Base-by-base conservation (phyloP, 441 rosid species). In the Geranium incanum region DNA sequence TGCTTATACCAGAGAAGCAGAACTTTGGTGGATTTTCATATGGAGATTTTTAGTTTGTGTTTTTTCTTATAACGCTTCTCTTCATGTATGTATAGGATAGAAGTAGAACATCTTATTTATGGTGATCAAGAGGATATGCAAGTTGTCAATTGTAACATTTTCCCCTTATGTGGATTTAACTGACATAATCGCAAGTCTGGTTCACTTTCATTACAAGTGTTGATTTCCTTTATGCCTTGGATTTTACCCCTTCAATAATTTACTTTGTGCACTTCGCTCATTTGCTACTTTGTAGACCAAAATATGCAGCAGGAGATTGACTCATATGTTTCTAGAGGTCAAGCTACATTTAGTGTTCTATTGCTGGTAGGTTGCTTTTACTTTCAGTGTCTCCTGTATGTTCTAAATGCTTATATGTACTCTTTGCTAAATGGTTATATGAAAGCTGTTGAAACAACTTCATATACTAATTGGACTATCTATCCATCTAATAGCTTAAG, bases 281-380 rank as follows among this genome's bases (percentile, higher is more conserved):
- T 72, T n/a, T 19, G 71, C 66, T 75, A 63, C 36, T 78, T 77
- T 81, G 66, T 84, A 92, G 97, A 90, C 76, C 82, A 82, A 72
- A 91, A 89, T 18, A 92, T 95, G 97, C 93, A 92, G 78, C 77
- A 75, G 67, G 89, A 89, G 81, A 92, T 90, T 70, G 86, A 88
- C 72, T 73, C 73, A 0, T 74, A 77, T 72, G 80, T 88, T 37
- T 82, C 96, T 39, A 78, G 78, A 76, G 92, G 93, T 66, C 86
- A 84, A 80, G 97, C 97, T 21, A 71, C 75, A 70, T 95, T 92
- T 68, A 87, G 71, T 36, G 86, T 90, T 66, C 86, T 79, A 66
- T 76, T 87, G 73, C 85, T 89, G 86, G 99, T 95, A 81, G 65
- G 89, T 78, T 75, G 68, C 21, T 36, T 68, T 36, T 66, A 74